Evolutionary conservation across 306 rosid species (phyloP), one percentile per base, ranked within the genome.

Genomic region (Rosa chinensis): DNA sequence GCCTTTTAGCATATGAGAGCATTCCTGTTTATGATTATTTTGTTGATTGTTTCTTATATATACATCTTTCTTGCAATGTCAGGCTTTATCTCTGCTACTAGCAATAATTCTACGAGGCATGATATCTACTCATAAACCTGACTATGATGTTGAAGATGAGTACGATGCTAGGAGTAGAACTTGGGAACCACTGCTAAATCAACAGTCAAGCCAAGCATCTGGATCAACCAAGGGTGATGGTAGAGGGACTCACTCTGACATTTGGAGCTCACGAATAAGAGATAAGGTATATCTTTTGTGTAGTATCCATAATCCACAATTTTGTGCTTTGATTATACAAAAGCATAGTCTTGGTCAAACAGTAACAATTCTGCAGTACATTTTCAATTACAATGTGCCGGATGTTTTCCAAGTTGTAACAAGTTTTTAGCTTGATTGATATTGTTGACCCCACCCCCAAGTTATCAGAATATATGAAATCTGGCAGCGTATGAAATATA

Each of bases 261-360:
- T 91, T 56, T 95, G 99, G 99, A 93, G 97, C 81, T 83, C 92
- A 42, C 88, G 91, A 68, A 83, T 93, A 79, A 89, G 99, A 81
- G 98, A 91, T 69, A 91, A 95, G 98, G 99, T 94, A 88, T 81
- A 74, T 53, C 72, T 48, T 74, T 83, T 66, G 1, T 21, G 66
- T 70, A 75, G 76, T 63, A 48, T 37, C 72, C 50, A 49, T 69
- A 73, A 61, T 64, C 12, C 25, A 59, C 6, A 0, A 28, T 35
- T 18, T 42, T 45, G 6, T 37, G 14, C 45, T n/a, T 64, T 49
- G 55, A 68, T 47, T 25, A n/a, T 25, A n/a, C 1, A 56, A 25
- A 6, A 59, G 35, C 37, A 23, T 10, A n/a, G 12, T 55, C 6
- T 21, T 59, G 66, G 66, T 59, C 37, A 21, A 20, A 8, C 62